Percentiles rank a stretch among this genome's conserved stretches.
phyloP scores from a whole-genome alignment of 1,139 yeast genomes.

The Sugiyamaella neomexicana region DNA sequence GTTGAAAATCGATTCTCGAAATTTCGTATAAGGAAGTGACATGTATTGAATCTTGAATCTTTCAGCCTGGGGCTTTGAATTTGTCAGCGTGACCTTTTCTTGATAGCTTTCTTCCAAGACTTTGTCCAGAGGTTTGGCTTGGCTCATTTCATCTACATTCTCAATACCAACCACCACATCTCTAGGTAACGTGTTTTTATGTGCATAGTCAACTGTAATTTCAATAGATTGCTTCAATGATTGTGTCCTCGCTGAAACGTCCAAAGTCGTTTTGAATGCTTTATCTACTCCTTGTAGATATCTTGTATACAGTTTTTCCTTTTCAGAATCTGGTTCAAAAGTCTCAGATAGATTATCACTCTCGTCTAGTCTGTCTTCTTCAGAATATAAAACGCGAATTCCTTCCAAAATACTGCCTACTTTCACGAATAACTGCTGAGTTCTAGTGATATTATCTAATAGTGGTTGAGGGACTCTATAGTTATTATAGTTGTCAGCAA shows the following conservation, averaged over 20 bases:
- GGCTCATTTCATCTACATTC: slow-evolving; percentile 10
- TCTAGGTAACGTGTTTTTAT: not conserved
- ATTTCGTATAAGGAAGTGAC: slow-evolving; percentile 32
- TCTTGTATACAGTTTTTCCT: not conserved
- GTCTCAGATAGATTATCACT: not conserved
- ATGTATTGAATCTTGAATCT: not conserved
- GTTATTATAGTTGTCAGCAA: not conserved
- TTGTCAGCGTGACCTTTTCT: not conserved
- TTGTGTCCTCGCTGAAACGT: not conserved
- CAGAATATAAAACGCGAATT: slow-evolving; percentile 4
- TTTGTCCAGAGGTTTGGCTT: slow-evolving; percentile 9
- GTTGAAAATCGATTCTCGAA: slow-evolving; percentile 28
- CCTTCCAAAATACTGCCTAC: not conserved
- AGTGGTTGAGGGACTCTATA: not conserved
- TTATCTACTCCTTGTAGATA: not conserved
- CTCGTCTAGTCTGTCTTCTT: slow-evolving; percentile 1
- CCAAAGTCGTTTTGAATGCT: slow-evolving; percentile 1
- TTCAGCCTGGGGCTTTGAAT: slow-evolving; percentile 1
- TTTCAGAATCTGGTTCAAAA: not conserved
- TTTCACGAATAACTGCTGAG: not conserved
- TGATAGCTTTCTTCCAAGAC: slow-evolving; percentile 1
- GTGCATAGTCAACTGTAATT: slow-evolving; percentile 1
- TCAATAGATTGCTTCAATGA: not conserved
- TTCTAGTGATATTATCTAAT: not conserved
- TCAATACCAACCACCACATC: slow-evolving; percentile 5